phyloP scores from a whole-genome alignment of 331 rosid species.

The Arachis monticola region DNA sequence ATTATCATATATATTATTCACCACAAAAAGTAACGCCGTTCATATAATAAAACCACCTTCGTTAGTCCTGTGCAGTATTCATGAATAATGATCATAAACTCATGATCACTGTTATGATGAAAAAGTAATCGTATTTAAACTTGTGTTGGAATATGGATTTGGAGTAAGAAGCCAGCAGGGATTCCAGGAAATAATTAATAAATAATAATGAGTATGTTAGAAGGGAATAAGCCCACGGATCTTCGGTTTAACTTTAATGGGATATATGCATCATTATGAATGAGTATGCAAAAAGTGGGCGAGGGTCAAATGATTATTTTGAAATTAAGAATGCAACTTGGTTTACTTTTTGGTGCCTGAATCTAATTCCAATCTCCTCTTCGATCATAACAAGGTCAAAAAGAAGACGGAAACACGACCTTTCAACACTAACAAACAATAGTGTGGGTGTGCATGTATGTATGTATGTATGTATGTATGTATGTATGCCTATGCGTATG shows the following conservation, averaged over 20 bases:
- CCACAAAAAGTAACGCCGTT: constrained; percentile 33
- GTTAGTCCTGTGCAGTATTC: too few species aligned
- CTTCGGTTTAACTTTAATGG: constrained; percentile 41
- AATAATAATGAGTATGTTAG: constrained; percentile 20
- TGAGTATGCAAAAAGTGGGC: constrained; percentile 39
- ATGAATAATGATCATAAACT: constrained; percentile 6
- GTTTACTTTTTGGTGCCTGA: constrained; percentile 42
- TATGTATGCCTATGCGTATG: too few species aligned
- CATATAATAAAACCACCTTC: background rate
- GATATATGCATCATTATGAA: constrained; percentile 35
- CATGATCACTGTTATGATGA: background rate
- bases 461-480: too few species aligned
- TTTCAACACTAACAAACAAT: constrained; percentile 13
- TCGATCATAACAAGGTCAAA: constrained; percentile 46
- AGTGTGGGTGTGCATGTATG: background rate
- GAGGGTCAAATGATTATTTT: constrained; percentile 44
- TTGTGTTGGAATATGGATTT: background rate
- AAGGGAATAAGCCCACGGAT: constrained; percentile 47
- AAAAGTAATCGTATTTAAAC: background rate
- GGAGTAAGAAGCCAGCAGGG: background rate
- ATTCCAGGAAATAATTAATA: constrained; percentile 29
- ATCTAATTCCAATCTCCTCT: constrained; percentile 50
- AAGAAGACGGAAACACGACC: constrained; percentile 31
- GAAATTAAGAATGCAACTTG: constrained; percentile 48
- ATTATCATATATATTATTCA: too few species aligned